phyloP scores from a whole-genome alignment of 495 filamentous ascomycete genomes.

The Penicillium roqueforti region DNA sequence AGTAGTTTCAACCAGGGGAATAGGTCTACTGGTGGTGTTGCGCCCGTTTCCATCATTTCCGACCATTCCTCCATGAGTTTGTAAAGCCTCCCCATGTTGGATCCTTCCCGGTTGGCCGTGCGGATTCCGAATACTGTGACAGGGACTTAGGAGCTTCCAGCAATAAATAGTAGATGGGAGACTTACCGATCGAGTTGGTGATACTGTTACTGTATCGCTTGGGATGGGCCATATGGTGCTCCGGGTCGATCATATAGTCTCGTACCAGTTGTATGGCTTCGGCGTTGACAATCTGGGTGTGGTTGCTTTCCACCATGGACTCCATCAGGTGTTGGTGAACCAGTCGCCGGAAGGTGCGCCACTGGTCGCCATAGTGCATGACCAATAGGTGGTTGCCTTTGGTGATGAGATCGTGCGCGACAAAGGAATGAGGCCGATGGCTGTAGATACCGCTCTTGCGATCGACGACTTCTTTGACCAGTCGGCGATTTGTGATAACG shows the following conservation, averaged over 20 bases:
- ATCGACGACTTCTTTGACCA: slow-evolving; percentile 44
- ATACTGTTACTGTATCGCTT: not conserved
- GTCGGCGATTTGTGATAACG: slow-evolving; percentile 28
- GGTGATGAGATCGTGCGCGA: slow-evolving; percentile 41
- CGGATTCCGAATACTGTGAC: slow-evolving; percentile 34
- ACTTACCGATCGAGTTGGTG: not conserved
- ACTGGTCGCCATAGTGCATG: not conserved
- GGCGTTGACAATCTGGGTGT: not conserved
- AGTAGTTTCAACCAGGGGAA: slow-evolving; percentile 41
- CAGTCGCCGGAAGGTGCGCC: not conserved
- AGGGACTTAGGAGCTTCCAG: not conserved
- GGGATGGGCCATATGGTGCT: not conserved
- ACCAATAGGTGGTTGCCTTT: not conserved
- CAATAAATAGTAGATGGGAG: slow-evolving; percentile 3
- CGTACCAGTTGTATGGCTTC: not conserved
- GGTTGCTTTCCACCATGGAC: not conserved
- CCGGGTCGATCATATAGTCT: not conserved
- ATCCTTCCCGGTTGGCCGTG: slow-evolving; percentile 16
- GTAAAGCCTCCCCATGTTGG: slow-evolving; percentile 39
- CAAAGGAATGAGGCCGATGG: slow-evolving; percentile 41
- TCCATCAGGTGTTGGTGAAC: not conserved
- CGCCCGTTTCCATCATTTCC: slow-evolving; percentile 43
- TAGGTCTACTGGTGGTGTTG: slow-evolving; percentile 49
- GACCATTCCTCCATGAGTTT: slow-evolving; percentile 48
- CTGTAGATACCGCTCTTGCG: slow-evolving; percentile 41